Conservation (phyloP, 2,329 filamentous ascomycete genomes). For the Sordariomycetes sp. region DNA sequence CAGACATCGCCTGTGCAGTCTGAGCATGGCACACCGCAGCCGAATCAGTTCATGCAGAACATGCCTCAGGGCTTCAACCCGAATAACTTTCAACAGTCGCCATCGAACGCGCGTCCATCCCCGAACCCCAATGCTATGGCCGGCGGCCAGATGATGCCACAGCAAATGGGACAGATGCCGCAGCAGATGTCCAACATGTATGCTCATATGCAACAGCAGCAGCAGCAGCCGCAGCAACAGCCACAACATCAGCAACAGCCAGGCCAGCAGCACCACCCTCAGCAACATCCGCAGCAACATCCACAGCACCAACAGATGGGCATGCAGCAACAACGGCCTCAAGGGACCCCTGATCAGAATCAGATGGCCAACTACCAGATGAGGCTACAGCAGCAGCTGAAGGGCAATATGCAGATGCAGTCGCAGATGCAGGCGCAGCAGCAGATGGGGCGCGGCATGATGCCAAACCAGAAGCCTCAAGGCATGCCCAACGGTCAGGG, state of each 20-base stretch:
- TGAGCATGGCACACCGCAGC: conserved; percentile 70
- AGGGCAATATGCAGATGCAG: conserved; percentile 41
- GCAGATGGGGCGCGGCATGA: conserved; percentile 37
- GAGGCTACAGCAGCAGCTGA: conserved; percentile 69
- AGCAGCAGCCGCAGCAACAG: conserved; percentile 31
- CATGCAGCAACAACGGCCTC: conserved; percentile 28
- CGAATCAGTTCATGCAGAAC: conserved; percentile 56
- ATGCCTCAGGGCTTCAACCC: conserved; percentile 51
- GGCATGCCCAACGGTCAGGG: conserved; percentile 47
- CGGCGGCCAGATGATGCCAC: conserved; percentile 42
- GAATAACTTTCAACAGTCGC: conserved; percentile 47
- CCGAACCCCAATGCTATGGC: conserved; percentile 44
- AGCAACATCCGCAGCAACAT: conserved; percentile 26
- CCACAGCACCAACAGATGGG: conserved; percentile 44
- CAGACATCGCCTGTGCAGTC: conserved; percentile 71
- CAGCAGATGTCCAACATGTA: conserved; percentile 37
- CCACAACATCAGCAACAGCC: conserved; percentile 28
- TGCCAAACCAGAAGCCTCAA: conserved; percentile 41
- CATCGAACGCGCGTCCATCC: conserved; percentile 45
- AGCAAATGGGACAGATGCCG: conserved; percentile 37
- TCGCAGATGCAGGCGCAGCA: conserved; percentile 43
- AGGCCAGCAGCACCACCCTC: conserved; percentile 38
- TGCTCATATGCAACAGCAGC: conserved; percentile 35
- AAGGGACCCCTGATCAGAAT: conserved; percentile 48
- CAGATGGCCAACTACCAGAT: conserved; percentile 73